Evolutionary conservation across 2,329 filamentous ascomycete species (phyloP).

Genomic region (Pseudocercospora eumusae): DNA sequence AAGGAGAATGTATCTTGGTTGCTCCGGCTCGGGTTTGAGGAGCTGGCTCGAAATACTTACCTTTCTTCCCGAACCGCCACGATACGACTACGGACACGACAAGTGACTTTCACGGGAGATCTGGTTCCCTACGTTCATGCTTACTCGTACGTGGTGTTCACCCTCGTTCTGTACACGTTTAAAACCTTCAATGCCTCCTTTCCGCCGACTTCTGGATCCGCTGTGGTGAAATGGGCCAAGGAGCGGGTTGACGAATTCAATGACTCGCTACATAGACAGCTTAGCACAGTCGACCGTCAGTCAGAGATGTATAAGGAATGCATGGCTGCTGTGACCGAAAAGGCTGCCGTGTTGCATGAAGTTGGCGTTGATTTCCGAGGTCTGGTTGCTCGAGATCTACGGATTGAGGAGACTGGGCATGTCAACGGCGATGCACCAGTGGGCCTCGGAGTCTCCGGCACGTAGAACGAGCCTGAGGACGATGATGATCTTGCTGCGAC

Average conservation of each 20-base stretch:
- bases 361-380: constrained; percentile 89
- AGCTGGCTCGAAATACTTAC: constrained; percentile 83
- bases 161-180: constrained; percentile 89
- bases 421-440: constrained; percentile 10
- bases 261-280: constrained; percentile 73
- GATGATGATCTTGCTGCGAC: constrained; percentile 5
- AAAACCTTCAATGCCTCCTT: constrained; percentile 51
- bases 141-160: constrained; percentile 93
- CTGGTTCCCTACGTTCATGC: constrained; percentile 93
- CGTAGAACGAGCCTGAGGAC: not conserved
- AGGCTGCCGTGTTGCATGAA: constrained; percentile 76
- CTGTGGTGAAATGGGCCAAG: constrained; percentile 98
- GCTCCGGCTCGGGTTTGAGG: constrained; percentile 82
- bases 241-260: constrained; percentile 92
- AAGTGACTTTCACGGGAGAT: constrained; percentile 94
- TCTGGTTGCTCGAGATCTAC: constrained; percentile 65
- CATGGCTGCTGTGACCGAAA: constrained; percentile 75
- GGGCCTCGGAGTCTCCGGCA: constrained; percentile 20
- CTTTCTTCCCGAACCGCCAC: constrained; percentile 74
- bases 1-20: constrained; percentile 83
- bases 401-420: constrained; percentile 11
- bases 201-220: constrained; percentile 84
- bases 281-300: constrained; percentile 80
- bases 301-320: constrained; percentile 79
- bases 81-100: constrained; percentile 79